Evolutionary conservation across 2,329 filamentous ascomycete species (phyloP).

Genomic region (Sclerotinia nivalis): DNA sequence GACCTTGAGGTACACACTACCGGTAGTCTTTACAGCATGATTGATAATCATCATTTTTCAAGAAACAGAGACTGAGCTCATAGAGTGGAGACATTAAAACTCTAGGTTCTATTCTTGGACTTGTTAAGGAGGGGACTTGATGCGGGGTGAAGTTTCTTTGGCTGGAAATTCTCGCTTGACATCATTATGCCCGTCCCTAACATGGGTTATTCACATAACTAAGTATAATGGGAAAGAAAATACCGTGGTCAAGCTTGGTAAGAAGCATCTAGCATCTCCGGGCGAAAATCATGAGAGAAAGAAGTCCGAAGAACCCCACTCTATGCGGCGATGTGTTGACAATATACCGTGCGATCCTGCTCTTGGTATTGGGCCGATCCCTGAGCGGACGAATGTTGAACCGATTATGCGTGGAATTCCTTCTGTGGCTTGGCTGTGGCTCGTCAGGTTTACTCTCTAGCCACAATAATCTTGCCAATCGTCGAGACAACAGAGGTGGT

Average conservation of each 20-base stretch:
- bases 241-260: background rate
- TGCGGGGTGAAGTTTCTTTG: slow-evolving; percentile 8
- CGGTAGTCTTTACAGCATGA: background rate
- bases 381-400: too few relatives aligned
- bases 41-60: slow-evolving; percentile 8
- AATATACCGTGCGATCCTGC: too few relatives aligned
- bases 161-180: background rate
- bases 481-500: too few relatives aligned
- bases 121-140: background rate
- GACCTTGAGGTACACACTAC: background rate
- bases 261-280: slow-evolving; percentile 2
- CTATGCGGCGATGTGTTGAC: slow-evolving; percentile 2
- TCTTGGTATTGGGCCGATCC: too few relatives aligned
- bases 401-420: too few relatives aligned
- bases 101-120: background rate
- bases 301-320: background rate
- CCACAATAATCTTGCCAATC: too few relatives aligned
- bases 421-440: too few relatives aligned
- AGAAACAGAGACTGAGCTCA: background rate
- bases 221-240: background rate
- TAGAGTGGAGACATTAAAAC: slow-evolving; percentile 10
- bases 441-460: too few relatives aligned
- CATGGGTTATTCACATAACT: background rate
- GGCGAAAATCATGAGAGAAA: background rate
- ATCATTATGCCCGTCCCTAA: slow-evolving; percentile 5